A percentile compares a stretch with the other conserved stretches of the same genome.
Conservation (phyloP, 164 flowering plant genomes). For the Litsea cubeba region DNA sequence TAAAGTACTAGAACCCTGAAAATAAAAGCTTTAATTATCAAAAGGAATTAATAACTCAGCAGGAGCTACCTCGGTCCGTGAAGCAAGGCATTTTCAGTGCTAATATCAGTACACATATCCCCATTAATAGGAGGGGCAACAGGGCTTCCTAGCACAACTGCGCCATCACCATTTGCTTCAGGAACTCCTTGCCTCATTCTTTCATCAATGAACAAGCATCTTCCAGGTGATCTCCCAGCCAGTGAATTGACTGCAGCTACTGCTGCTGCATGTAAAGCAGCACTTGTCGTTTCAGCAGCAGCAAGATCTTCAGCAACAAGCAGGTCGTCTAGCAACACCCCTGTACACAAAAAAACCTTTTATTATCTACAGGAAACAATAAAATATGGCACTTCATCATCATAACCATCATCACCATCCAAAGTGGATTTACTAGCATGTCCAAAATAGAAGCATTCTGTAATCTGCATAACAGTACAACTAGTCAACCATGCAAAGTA, state of each 20-base stretch:
- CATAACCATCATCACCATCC: background rate
- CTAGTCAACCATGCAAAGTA: no score
- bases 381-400: background rate
- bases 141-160: conserved; percentile 87
- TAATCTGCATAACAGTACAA: no score
- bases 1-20: background rate
- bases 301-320: conserved; percentile 96
- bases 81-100: conserved; percentile 86
- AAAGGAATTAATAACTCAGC: background rate
- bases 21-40: background rate
- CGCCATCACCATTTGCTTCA: conserved; percentile 58
- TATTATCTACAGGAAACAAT: background rate
- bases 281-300: conserved; percentile 92
- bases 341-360: conserved; percentile 27
- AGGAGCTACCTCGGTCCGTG: conserved; percentile 64
- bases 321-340: conserved; percentile 91
- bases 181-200: conserved; percentile 46
- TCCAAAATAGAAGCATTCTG: no score
- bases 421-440: no score
- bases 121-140: conserved; percentile 98
- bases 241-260: conserved; percentile 66
- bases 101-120: conserved; percentile 88
- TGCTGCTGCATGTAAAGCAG: conserved; percentile 97
- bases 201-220: conserved; percentile 71
- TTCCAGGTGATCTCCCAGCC: conserved; percentile 56